A percentile compares a stretch with the other conserved stretches of the same genome.
Conservation (phyloP, 192 early-diverging fungal species). For the Mortierella alpina region DNA sequence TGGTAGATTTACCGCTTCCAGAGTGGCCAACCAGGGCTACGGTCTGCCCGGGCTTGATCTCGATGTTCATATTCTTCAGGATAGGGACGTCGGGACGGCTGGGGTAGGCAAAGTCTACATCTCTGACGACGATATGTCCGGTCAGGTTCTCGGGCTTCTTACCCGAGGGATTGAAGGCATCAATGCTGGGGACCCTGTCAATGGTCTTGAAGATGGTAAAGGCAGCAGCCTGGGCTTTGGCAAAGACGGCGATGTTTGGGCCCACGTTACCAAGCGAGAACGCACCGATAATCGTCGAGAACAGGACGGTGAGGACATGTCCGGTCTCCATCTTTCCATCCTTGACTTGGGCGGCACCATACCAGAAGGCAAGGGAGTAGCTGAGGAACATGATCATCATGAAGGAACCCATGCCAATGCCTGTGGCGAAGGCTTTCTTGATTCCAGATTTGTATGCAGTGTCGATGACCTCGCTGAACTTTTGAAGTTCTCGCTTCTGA, state of each 20-base stretch:
- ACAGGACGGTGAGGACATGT: constrained; percentile 80
- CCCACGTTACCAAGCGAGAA: constrained; percentile 68
- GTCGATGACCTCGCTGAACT: constrained; percentile 55
- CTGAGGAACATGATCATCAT: constrained; percentile 80
- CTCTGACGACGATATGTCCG: constrained; percentile 78
- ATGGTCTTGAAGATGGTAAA: constrained; percentile 83
- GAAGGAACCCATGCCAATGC: constrained; percentile 77
- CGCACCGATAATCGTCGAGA: constrained; percentile 78
- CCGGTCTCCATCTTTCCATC: constrained; percentile 57
- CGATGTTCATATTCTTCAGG: constrained; percentile 76
- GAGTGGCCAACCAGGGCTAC: constrained; percentile 93
- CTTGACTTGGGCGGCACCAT: constrained; percentile 74
- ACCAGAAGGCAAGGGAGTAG: constrained; percentile 89
- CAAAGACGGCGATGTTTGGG: constrained; percentile 74
- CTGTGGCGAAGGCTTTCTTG: constrained; percentile 69
- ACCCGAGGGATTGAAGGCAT: constrained; percentile 64
- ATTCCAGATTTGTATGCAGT: constrained; percentile 73
- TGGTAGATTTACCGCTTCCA: constrained; percentile 83
- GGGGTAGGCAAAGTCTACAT: constrained; percentile 88
- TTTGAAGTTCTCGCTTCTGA: constrained; percentile 73
- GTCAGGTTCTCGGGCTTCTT: constrained; percentile 63
- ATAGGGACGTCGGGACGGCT: constrained; percentile 83
- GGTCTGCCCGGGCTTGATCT: constrained; percentile 76
- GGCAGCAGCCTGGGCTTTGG: constrained; percentile 85
- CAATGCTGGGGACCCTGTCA: constrained; percentile 84